Conservation (phyloP, 306 rosid species). For the Prunus campanulata region DNA sequence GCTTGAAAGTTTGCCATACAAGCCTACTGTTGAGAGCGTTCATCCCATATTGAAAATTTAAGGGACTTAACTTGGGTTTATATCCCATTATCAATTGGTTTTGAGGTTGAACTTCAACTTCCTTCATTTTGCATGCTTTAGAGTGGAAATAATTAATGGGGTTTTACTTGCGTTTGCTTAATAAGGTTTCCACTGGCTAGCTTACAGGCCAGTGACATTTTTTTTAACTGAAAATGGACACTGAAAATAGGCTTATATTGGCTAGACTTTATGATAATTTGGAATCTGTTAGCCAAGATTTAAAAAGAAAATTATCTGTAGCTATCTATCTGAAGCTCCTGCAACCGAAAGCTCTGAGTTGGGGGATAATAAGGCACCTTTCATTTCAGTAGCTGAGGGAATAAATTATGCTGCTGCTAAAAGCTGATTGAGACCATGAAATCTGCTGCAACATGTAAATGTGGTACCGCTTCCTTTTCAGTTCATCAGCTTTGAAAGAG, state of each 20-base stretch:
- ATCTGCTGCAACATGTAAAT: slow-evolving; percentile 20
- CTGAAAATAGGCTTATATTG: background rate
- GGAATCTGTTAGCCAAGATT: background rate
- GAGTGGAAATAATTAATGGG: background rate
- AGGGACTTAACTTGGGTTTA: too few relatives aligned
- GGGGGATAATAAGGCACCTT: slow-evolving; percentile 10
- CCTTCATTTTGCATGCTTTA: background rate
- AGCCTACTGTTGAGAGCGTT: too few relatives aligned
- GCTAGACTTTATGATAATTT: too few relatives aligned
- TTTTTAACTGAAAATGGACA: background rate
- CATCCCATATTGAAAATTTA: too few relatives aligned
- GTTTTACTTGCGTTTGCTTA: too few relatives aligned
- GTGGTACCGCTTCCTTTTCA: slow-evolving; percentile 25
- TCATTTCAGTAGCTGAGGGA: slow-evolving; percentile 23
- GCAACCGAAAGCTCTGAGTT: slow-evolving; percentile 18
- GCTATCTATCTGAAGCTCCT: slow-evolving; percentile 4
- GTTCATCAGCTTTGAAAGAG: slow-evolving; percentile 27
- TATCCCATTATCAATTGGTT: too few relatives aligned
- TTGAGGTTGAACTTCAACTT: too few relatives aligned
- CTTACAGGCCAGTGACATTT: too few relatives aligned
- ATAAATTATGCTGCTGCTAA: slow-evolving; percentile 24
- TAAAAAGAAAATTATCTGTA: background rate
- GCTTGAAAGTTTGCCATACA: too few relatives aligned
- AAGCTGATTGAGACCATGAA: slow-evolving; percentile 24
- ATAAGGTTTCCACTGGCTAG: too few relatives aligned